Evolutionary conservation across 2,329 filamentous ascomycete species (phyloP), one percentile per base, ranked within the genome.

Genomic region (Neonectria coccinea): DNA sequence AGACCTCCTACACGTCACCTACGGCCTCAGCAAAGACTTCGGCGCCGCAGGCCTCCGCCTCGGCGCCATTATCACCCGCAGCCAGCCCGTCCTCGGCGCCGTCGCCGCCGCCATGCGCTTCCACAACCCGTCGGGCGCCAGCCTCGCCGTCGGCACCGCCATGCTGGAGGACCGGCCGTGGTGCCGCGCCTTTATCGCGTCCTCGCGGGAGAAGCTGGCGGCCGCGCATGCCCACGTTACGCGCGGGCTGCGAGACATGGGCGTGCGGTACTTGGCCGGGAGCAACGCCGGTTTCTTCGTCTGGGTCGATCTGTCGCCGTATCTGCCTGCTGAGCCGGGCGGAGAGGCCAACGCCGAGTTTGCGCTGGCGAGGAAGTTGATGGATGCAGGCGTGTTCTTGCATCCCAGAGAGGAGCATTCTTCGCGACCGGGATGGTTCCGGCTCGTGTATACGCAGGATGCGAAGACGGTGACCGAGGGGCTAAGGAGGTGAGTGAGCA

Each of bases 231-330:
- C 69, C 5, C 79, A 80, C 44, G 77, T 79, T 1, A 81, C 78
- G 0, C 48, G 67, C 0, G 76, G 74, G 5, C 74, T 88, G 16
- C 67, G 73, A 9, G 72, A 76, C 2, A 75, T 83, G 8, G 79
- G 80, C 2, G 80, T 88, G 4, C 68, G 76, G 4, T 86, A 84
- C 63, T 54, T 80, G n/a, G 55, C 63, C 1, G 75, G 75, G 77
- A 79, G 79, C n/a, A 88, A 88, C 65, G 86, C 86, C 0, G 86
- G 84, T 0, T 87, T 88, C 69, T 89, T 89, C 69, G 66, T 89
- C 2, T 88, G 83, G 79, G 73, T 86, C 2, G 80, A 88, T 70
- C 69, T 89, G 16, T 81, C 80, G 1, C 78, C 79, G 0, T 83
- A 79, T 61, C 70, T 86, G 39, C 74, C 78, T 1, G 66, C 60